phyloP scores from a whole-genome alignment of 805 yeast species.

The Cyberlindnera galapagoensis region DNA sequence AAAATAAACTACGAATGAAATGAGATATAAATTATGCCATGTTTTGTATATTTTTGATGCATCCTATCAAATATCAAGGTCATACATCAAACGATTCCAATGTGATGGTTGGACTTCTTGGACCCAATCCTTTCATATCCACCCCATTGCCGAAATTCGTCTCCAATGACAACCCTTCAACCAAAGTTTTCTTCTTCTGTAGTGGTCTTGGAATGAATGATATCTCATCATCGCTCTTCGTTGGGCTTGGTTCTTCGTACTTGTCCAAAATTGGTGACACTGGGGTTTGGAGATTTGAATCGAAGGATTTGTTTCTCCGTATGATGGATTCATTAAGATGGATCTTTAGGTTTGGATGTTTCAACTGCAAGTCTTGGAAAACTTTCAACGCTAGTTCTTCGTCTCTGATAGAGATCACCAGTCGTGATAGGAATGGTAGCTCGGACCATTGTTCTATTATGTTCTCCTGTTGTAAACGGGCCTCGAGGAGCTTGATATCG shows the following conservation, averaged over 20 bases:
- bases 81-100: conserved; percentile 12
- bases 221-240: conserved; percentile 7
- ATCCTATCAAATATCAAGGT: conserved; percentile 1
- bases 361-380: conserved; percentile 14
- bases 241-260: conserved; percentile 21
- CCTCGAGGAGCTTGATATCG: conserved; percentile 9
- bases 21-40: background rate
- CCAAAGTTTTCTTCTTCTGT: conserved; percentile 7
- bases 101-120: conserved; percentile 19
- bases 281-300: conserved; percentile 18
- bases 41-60: background rate
- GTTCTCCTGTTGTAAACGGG: background rate
- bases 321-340: conserved; percentile 30
- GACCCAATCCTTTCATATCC: conserved; percentile 7
- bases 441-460: conserved; percentile 30
- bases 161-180: conserved; percentile 10
- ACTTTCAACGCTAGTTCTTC: conserved; percentile 22
- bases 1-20: background rate
- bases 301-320: conserved; percentile 24
- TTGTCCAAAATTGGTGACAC: conserved; percentile 13
- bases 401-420: conserved; percentile 30
- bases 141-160: conserved; percentile 2
- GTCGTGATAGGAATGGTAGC: conserved; percentile 35
- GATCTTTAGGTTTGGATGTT: conserved; percentile 21
- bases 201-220: background rate